Conservation (phyloP, 2,329 filamentous ascomycete genomes). For the Colletotrichum karsti region DNA sequence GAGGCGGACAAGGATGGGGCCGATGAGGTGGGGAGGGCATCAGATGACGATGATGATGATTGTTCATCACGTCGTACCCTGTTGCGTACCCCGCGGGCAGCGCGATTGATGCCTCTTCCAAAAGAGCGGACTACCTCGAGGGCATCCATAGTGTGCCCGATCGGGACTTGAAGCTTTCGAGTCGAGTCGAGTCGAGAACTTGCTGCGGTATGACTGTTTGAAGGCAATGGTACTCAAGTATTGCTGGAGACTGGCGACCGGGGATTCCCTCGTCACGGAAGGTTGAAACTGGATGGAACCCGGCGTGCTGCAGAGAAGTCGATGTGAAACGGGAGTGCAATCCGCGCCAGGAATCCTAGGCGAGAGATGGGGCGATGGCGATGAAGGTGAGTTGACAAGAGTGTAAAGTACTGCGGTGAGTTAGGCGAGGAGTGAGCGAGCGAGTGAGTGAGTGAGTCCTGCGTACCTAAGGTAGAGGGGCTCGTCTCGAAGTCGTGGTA, state of each 20-base stretch:
- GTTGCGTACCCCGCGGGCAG: slow-evolving; percentile 19
- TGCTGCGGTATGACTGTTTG: neutral
- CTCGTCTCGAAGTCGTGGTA: neutral
- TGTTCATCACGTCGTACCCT: slow-evolving; percentile 10
- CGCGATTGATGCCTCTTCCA: slow-evolving; percentile 23
- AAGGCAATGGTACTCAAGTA: neutral
- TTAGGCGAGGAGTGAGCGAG: neutral
- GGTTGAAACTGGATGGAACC: slow-evolving; percentile 28
- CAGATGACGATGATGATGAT: slow-evolving; percentile 5
- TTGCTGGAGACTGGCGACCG: slow-evolving; percentile 11
- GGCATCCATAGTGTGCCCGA: slow-evolving; percentile 23
- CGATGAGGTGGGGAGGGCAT: slow-evolving; percentile 2
- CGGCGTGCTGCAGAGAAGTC: slow-evolving; percentile 24
- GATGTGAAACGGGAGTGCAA: slow-evolving; percentile 24
- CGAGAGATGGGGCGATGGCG: neutral
- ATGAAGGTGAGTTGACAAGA: slow-evolving; percentile 2
- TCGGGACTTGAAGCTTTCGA: neutral
- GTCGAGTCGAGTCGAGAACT: neutral
- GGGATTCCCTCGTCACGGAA: slow-evolving; percentile 23
- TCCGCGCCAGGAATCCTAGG: slow-evolving; percentile 19
- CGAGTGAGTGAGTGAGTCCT: neutral
- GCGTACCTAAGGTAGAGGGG: neutral
- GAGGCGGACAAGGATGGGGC: slow-evolving; percentile 24
- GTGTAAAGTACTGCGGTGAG: neutral
- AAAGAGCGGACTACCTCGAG: slow-evolving; percentile 21